Base-by-base conservation (phyloP, 495 filamentous ascomycete species). In the Thermochaetoides thermophila region DNA sequence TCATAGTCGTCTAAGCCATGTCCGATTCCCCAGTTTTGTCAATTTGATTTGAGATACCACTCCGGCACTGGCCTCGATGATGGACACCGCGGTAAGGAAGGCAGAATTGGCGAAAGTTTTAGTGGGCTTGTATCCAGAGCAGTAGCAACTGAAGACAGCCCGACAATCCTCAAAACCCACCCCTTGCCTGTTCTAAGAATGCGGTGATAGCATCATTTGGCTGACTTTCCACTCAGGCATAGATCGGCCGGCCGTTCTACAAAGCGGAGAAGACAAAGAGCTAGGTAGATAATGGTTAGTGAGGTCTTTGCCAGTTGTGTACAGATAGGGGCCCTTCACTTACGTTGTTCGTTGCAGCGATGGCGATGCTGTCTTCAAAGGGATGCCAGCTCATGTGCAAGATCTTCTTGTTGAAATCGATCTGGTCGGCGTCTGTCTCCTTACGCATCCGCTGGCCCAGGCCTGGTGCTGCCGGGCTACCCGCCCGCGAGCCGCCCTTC, bases 321-420 rank as follows among this genome's bases (percentile, higher is more conserved):
- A n/a, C n/a, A n/a, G 11, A n/a, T 37, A 11, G 0, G 12, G 5
- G 11, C 13, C 4, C 4, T 13, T 9, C 3, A 9, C 41, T 78
- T 60, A 96, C 89, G 60, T 97, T 97, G 67, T 97, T 97, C 40
- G 89, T 97, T 31, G 89, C 89, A 38, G 89, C 89, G 68, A 97
- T 97, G 27, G 89, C 89, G 65, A 97, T 97, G 61, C 87, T 95
- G 63, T 97, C 89, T 64, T 97, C 89, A 53, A 84, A 94, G 29
- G 89, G 89, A 74, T 97, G 89, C 89, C 89, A 97, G 61, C 89
- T 96, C 89, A 97, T 97, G 56, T 97, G 89, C 55, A 97, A 52
- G 54, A 97, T 97, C 75, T 97, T 97, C 78, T 97, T 97, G 70
- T 97, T 96, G 64, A 96, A 97, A 55, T 97, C 89, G 60, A 97